Base-by-base conservation (phyloP, 371 early-diverging fungal species). In the Ordospora pajunii region DNA sequence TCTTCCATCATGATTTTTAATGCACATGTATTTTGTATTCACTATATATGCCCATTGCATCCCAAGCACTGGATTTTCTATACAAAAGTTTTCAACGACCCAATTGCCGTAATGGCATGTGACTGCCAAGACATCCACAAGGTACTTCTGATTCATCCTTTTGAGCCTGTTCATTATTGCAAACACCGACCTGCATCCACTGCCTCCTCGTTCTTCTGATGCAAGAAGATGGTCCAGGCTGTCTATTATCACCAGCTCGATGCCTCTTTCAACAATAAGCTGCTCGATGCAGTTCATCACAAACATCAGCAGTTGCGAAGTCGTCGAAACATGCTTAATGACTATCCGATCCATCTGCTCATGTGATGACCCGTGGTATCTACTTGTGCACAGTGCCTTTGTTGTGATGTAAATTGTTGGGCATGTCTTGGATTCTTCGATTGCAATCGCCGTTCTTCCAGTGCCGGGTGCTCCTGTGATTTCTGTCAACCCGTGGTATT, bases 401-500 rank as follows among this genome's bases (percentile, higher is more conserved):
- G 73, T 46, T 22, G 71, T 51, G 11, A 80, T 52, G 45, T 80
- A 80, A 12, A 80, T 17, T 12, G 81, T 77, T 12, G 44, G 21
- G 12, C 19, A 32, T 22, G 62, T 22, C 40, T 68, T 74, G 21
- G 50, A 54, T n/a, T 67, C 68, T 45, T 67, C 54, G 17, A 80
- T 54, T 42, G 62, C 53, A 14, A 80, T 21, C 0, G 68, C 48
- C 2, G 81, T 80, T 49, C 74, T 80, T 10, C 81, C 81, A 12
- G 62, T 49, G 1, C 66, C 73, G 6, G 75, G 51, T 3, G 70
- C 54, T n/a, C 81, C 81, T 2, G 67, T 23, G 8, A 80, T 2
- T 67, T 80, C 81, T 0, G 75, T 80, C 67, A 80, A 54, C 5
- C 81, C 80, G 23, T 44, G 52, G 21, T 66, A 73, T 22, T 64